phyloP scores from a whole-genome alignment of 164 flowering plant species.

The Chloranthus sessilifolius region DNA sequence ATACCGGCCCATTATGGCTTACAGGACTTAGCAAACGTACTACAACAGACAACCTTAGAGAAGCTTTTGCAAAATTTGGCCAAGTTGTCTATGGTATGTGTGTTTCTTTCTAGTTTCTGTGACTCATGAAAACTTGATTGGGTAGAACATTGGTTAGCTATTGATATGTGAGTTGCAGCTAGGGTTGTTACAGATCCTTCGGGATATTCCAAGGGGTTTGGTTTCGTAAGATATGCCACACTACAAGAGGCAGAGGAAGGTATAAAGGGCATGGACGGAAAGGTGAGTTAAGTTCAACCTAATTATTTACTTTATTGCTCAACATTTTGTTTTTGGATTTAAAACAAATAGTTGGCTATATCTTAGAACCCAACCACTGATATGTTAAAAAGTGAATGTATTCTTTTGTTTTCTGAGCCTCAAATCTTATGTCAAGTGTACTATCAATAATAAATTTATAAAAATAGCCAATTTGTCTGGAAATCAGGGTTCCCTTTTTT shows the following conservation, averaged over 20 bases:
- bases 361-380: no score
- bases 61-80: conserved; percentile 57
- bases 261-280: conserved; percentile 86
- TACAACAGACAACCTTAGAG: conserved; percentile 45
- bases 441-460: no score
- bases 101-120: not conserved
- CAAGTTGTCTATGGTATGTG: conserved; percentile 57
- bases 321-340: no score
- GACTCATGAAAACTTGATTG: not conserved
- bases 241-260: conserved; percentile 71
- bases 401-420: no score
- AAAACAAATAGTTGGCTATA: no score
- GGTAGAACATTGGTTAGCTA: not conserved
- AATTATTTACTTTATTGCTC: no score
- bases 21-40: conserved; percentile 69
- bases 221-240: conserved; percentile 74
- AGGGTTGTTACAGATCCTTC: conserved; percentile 77
- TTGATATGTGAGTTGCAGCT: conserved; percentile 35
- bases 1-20: not conserved
- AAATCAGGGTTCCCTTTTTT: no score
- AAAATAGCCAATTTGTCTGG: no score
- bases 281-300: conserved; percentile 36
- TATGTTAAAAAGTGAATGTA: no score
- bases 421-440: no score
- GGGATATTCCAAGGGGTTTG: conserved; percentile 85